Percentiles rank a stretch among this genome's conserved stretches.
phyloP scores from a whole-genome alignment of 2,329 filamentous ascomycete genomes.

The Aspergillus pseudoterreus region DNA sequence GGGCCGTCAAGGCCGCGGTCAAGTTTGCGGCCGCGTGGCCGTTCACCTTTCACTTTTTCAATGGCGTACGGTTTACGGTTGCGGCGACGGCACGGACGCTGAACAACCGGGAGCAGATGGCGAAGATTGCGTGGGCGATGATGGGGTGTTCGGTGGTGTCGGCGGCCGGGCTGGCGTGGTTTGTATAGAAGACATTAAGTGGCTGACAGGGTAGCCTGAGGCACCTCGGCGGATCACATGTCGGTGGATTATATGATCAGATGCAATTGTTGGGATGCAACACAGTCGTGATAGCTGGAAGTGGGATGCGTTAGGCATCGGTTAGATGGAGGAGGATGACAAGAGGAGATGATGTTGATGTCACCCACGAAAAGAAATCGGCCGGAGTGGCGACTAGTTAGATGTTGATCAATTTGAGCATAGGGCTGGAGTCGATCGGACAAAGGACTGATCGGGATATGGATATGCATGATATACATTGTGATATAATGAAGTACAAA shows the following conservation, averaged over 20 bases:
- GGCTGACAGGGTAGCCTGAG: no score
- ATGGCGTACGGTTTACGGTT: conserved; percentile 61
- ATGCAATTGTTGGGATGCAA: no score
- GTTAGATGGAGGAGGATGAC: background rate
- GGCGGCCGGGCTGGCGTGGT: conserved; percentile 2
- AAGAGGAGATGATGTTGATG: no score
- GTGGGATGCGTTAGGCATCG: background rate
- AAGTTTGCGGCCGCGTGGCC: conserved; percentile 57
- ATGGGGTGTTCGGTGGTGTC: conserved; percentile 5
- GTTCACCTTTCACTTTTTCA: conserved; percentile 62
- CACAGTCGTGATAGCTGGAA: background rate
- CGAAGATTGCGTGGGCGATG: conserved; percentile 15
- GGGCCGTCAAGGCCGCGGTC: conserved; percentile 50
- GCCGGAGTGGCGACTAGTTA: no score
- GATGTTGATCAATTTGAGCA: no score
- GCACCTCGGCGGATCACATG: no score
- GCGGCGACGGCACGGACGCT: conserved; percentile 56
- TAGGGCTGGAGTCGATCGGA: no score
- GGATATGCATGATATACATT: no score
- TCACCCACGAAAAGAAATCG: no score
- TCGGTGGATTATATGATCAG: no score
- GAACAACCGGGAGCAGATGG: conserved; percentile 6
- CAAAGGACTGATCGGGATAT: no score
- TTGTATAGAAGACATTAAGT: background rate
- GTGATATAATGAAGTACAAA: no score